Evolutionary conservation across 2,329 filamentous ascomycete species (phyloP).

Genomic region (Zasmidium cellare): DNA sequence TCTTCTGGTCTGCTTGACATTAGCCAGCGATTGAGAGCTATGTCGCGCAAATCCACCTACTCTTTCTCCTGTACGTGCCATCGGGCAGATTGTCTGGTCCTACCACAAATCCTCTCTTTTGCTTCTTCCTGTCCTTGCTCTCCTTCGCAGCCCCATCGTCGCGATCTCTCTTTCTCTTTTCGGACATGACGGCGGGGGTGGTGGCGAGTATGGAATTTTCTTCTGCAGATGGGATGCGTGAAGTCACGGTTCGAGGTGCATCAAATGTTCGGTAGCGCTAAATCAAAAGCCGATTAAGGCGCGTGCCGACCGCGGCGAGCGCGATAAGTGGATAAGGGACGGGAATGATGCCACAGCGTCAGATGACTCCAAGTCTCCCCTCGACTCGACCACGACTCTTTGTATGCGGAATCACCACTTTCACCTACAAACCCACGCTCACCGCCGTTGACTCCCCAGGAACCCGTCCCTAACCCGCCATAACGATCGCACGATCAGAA

Average conservation of each 20-base stretch:
- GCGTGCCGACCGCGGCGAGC: too few relatives aligned
- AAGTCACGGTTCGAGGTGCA: too few relatives aligned
- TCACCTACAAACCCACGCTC: too few relatives aligned
- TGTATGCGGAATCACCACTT: background rate
- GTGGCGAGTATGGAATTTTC: background rate
- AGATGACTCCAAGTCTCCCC: background rate
- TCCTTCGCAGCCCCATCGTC: conserved; percentile 13
- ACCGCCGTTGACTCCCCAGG: too few relatives aligned
- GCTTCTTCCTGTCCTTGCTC: conserved; percentile 42
- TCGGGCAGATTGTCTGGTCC: conserved; percentile 90
- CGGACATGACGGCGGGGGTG: conserved; percentile 16
- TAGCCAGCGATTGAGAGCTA: background rate
- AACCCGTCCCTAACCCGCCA: too few relatives aligned
- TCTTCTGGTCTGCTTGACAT: conserved; percentile 67
- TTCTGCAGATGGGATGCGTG: background rate
- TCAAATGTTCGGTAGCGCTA: background rate
- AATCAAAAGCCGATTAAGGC: background rate
- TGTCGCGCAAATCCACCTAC: conserved; percentile 37
- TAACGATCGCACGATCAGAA: background rate
- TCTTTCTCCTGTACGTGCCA: conserved; percentile 81
- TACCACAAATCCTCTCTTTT: conserved; percentile 74
- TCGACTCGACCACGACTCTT: background rate
- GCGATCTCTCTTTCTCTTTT: conserved; percentile 22
- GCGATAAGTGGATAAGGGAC: too few relatives aligned
- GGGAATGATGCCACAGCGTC: background rate